These are phyloP conservation scores for Beauveria rudraprayagi DNA, from an alignment of 2,329 filamentous ascomycete species.

Conservation along the genomic window DNA sequence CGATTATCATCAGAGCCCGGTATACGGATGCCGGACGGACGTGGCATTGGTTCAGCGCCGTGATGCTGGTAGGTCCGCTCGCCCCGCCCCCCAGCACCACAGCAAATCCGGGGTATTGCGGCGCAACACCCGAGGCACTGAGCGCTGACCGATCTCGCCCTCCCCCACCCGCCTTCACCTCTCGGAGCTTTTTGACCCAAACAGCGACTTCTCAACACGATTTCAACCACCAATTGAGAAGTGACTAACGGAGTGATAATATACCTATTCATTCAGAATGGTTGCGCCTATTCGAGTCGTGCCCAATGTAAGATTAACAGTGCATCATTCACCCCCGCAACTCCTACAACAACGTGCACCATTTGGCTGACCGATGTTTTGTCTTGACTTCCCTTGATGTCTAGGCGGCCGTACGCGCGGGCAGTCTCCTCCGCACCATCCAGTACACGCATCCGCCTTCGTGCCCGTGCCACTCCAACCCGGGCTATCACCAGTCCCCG, in stretches of 20 bases:
- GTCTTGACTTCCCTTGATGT: neutral
- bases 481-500: constrained; percentile 62
- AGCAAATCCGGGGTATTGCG: constrained; percentile 9
- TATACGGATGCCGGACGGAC: neutral
- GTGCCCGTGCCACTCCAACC: constrained; percentile 91
- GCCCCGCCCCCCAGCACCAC: neutral
- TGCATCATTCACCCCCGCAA: neutral
- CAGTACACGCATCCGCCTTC: constrained; percentile 81
- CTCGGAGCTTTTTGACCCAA: neutral
- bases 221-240: neutral
- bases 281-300: constrained; percentile 22
- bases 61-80: neutral
- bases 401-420: constrained; percentile 55
- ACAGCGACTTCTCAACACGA: neutral
- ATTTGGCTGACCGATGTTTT: neutral
- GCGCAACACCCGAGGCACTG: constrained; percentile 9
- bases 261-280: neutral
- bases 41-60: neutral
- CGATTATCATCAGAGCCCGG: neutral
- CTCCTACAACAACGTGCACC: neutral
- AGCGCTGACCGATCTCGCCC: neutral
- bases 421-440: constrained; percentile 75
- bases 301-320: constrained; percentile 26
- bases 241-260: no score
- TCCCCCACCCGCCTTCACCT: neutral